phyloP scores from a whole-genome alignment of 2,329 filamentous ascomycete species.

The Tolypocladium tundrense region DNA sequence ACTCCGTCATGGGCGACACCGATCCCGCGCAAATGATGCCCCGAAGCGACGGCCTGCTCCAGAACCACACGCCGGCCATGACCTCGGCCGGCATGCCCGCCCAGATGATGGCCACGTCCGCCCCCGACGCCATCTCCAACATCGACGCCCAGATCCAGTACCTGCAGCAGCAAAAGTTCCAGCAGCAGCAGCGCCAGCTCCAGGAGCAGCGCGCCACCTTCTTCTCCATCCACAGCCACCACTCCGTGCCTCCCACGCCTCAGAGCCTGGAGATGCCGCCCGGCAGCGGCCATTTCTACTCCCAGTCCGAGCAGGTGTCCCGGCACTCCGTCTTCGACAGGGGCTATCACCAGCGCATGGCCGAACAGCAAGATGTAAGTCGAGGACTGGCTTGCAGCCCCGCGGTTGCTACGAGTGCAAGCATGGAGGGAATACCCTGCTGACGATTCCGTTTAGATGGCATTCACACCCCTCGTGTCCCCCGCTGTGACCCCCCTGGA shows the following conservation, averaged over 20 bases:
- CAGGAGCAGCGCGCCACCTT: slow-evolving; percentile 47
- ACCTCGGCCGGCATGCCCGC: slow-evolving; percentile 36
- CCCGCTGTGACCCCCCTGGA: slow-evolving; percentile 78
- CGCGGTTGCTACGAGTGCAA: not conserved
- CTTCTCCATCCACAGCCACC: slow-evolving; percentile 39
- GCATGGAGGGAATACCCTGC: not conserved
- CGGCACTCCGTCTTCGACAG: slow-evolving; percentile 54
- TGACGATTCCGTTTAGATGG: slow-evolving; percentile 39
- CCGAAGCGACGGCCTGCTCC: slow-evolving; percentile 24
- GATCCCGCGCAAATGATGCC: slow-evolving; percentile 19
- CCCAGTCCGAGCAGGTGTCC: slow-evolving; percentile 40
- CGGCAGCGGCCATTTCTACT: slow-evolving; percentile 46
- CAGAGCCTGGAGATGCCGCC: slow-evolving; percentile 70
- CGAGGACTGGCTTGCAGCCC: not conserved
- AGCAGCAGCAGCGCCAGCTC: slow-evolving; percentile 48
- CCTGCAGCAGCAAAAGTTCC: slow-evolving; percentile 51
- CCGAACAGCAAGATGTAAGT: slow-evolving; percentile 59
- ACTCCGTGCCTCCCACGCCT: slow-evolving; percentile 66
- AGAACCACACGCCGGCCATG: slow-evolving; percentile 37
- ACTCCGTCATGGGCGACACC: slow-evolving; percentile 25
- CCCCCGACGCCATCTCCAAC: slow-evolving; percentile 43
- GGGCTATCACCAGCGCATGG: slow-evolving; percentile 53
- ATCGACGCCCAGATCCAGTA: slow-evolving; percentile 58
- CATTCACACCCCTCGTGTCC: slow-evolving; percentile 72
- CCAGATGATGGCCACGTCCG: slow-evolving; percentile 28